Base-by-base conservation (phyloP, 768 basidiomycete genomes). In the Leccinum aurantiacum region DNA sequence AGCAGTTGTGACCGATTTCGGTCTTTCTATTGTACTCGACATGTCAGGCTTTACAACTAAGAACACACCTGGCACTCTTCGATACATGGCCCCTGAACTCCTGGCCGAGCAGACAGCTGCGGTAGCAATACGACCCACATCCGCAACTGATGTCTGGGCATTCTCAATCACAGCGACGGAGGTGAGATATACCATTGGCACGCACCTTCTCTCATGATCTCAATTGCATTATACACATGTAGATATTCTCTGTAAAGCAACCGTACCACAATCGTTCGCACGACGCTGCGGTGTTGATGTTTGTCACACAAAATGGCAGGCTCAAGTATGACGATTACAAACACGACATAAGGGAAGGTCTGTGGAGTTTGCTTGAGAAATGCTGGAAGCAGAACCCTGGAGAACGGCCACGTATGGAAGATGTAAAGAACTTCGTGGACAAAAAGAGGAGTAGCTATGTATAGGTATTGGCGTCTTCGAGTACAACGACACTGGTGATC, bases 1-100 rank as follows among this genome's bases (percentile, higher is more conserved):
- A 48, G 77, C 75, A 10, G 60, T 69, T 44, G 59, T 79, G 41
- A 61, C 76, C 6, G 78, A 79, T 57, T 80, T 79, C 54, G 79
- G 79, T 29, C 67, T 80, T 33, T 74, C 78, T 1, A 68, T 71
- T 31, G 68, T 78, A 14, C 56, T 78, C n/a, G 74, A 74, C 50
- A 62, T 63, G 46, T 66, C 70, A 24, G 74, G 78, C 5, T 78
- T 74, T 53, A 77, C 77, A 10, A 75, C 78, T 1, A 72, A 68
- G 17, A 62, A 67, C 19, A 60, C 71, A 3, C 75, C 74, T n/a
- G 71, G 71, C 15, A 78, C 77, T 6, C 67, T 71, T 38, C 69
- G 77, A 33, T 80, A 78, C 65, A 79, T 79, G 74, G 75, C 77
- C 6, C 65, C 66, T 4, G 78, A 79, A 55, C 65, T 79, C 48